Conservation (phyloP, 108 stramenopile species). For the Nitzschia sp. region DNA sequence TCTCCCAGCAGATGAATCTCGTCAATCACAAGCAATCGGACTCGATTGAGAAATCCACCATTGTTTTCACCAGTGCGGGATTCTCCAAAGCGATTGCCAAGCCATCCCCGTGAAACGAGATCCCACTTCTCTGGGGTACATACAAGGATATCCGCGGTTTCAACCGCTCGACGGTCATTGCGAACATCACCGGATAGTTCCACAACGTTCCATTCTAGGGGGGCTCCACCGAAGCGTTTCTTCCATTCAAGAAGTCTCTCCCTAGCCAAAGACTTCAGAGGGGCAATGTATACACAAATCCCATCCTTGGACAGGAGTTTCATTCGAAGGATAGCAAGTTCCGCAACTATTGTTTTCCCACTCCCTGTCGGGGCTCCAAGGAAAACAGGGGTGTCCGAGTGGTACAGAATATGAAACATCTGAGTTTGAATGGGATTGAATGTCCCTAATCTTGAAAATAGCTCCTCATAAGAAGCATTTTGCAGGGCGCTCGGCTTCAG, state of each 20-base stretch:
- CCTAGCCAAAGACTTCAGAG: constrained; percentile 95
- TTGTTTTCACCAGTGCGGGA: constrained; percentile 48
- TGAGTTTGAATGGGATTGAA: constrained; percentile 98
- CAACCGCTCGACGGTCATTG: constrained; percentile 81
- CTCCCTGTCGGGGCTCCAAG: constrained; percentile 97
- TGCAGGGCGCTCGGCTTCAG: constrained; percentile 88
- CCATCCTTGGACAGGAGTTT: constrained; percentile 61
- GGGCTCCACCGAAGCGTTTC: constrained; percentile 67
- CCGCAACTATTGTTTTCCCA: constrained; percentile 36
- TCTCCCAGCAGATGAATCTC: constrained; percentile 99
- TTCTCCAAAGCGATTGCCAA: constrained; percentile 43
- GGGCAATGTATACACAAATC: constrained; percentile 97
- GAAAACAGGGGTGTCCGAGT: constrained; percentile 88
- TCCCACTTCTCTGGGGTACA: constrained; percentile 99
- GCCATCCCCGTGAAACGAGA: constrained; percentile 93
- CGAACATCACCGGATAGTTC: constrained; percentile 97
- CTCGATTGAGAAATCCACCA: constrained; percentile 76
- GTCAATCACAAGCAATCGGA: constrained; percentile 93
- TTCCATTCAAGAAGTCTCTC: constrained; percentile 97
- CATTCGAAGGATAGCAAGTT: constrained; percentile 78
- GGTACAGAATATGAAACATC: constrained; percentile 86
- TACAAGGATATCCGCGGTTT: constrained; percentile 90
- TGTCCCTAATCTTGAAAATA: constrained; percentile 87
- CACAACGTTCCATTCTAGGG: constrained; percentile 87
- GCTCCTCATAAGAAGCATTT: constrained; percentile 73